Conservation (phyloP, 306 rosid genomes). For the Lathyrus aphaca region DNA sequence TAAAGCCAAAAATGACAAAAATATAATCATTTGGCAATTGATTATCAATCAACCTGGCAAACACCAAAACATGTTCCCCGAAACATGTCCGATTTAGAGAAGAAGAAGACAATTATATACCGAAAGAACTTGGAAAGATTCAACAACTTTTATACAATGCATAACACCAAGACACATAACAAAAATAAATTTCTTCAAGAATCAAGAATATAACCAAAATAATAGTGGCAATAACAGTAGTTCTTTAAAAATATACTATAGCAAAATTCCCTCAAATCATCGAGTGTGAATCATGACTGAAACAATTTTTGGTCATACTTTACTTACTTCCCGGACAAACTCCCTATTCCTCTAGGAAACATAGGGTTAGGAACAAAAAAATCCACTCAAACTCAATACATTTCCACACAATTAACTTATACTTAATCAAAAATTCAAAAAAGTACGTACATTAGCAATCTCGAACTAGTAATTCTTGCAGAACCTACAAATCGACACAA, state of each 20-base stretch:
- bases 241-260: too few species aligned
- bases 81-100: constrained; percentile 49
- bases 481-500: constrained; percentile 31
- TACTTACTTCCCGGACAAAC: too few species aligned
- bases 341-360: too few species aligned
- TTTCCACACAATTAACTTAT: neutral
- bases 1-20: constrained; percentile 36
- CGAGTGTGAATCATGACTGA: too few species aligned
- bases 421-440: constrained; percentile 20
- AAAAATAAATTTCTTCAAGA: too few species aligned
- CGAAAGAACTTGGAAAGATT: constrained; percentile 27
- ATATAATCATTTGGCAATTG: constrained; percentile 53
- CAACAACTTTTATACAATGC: neutral
- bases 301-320: too few species aligned
- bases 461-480: constrained; percentile 9
- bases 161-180: too few species aligned
- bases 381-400: constrained; percentile 12
- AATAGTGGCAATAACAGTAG: too few species aligned
- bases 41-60: constrained; percentile 48
- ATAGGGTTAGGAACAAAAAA: too few species aligned
- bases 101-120: constrained; percentile 45
- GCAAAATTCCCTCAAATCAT: too few species aligned
- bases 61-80: constrained; percentile 32
- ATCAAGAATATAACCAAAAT: too few species aligned
- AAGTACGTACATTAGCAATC: constrained; percentile 37